Evolutionary conservation across 2,329 filamentous ascomycete species (phyloP).

Genomic region (Cadophora gregata): DNA sequence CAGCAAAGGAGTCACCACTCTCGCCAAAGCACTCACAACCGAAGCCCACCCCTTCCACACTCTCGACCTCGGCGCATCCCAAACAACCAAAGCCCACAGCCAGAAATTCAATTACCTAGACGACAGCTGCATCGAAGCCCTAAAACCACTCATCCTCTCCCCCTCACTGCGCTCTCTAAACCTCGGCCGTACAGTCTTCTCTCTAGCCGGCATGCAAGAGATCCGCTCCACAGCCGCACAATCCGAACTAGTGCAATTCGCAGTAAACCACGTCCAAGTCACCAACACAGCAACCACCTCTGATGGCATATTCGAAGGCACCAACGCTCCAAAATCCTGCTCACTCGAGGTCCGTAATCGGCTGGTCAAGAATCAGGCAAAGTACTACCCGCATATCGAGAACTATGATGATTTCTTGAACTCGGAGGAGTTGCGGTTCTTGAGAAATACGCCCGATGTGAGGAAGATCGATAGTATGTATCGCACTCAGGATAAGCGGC

Average conservation of each 20-base stretch:
- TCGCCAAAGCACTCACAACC: background rate
- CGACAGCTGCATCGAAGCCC: background rate
- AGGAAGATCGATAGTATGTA: slow-evolving; percentile 1
- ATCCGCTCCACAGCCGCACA: background rate
- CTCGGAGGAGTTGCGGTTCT: background rate
- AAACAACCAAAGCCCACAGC: background rate
- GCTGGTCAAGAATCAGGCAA: background rate
- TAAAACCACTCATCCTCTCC: slow-evolving; percentile 1
- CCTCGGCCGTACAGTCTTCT: slow-evolving; percentile 5
- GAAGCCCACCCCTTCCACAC: background rate
- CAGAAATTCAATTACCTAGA: slow-evolving; percentile 9
- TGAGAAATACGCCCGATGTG: slow-evolving; percentile 8
- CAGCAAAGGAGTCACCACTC: background rate
- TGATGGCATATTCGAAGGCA: background rate
- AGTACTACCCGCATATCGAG: background rate
- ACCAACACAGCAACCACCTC: background rate
- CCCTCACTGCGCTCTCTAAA: background rate
- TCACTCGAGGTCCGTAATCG: background rate
- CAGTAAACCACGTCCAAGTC: background rate
- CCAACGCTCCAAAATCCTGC: background rate
- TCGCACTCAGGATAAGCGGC: slow-evolving; percentile 5
- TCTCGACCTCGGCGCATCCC: background rate
- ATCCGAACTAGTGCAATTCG: background rate
- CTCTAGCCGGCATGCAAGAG: background rate
- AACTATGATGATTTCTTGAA: background rate